A percentile compares a stretch with the other conserved stretches of the same genome.
These are phyloP conservation scores for Hymenoscyphus albidus DNA, from an alignment of 2,329 filamentous ascomycete species.

Conservation along the genomic window DNA sequence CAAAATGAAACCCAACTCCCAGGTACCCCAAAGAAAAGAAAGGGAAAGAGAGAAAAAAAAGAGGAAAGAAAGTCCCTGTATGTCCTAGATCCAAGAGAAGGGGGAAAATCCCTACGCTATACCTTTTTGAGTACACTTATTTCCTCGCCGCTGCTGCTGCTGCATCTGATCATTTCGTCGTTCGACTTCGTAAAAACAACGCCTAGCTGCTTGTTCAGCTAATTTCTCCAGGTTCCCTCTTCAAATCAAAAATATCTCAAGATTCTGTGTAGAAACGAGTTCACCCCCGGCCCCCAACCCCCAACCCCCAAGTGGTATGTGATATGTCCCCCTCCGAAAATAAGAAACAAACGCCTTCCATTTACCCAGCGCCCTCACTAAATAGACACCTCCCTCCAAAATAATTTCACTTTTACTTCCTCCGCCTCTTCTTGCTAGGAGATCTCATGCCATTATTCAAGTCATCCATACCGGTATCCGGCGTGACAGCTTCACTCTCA, in stretches of 20 bases:
- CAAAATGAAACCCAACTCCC: too few relatives aligned
- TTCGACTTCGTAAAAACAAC: conserved; percentile 3
- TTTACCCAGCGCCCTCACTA: background rate
- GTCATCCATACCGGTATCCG: conserved; percentile 21
- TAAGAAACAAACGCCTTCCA: background rate
- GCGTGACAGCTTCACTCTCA: conserved; percentile 24
- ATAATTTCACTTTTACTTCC: conserved; percentile 13
- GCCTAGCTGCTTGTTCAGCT: background rate
- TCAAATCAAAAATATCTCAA: background rate
- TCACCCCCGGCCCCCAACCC: background rate
- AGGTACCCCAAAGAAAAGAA: too few relatives aligned
- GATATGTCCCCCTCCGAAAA: background rate
- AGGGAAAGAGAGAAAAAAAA: too few relatives aligned
- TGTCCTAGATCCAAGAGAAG: too few relatives aligned
- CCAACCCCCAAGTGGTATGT: background rate
- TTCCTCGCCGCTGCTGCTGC: background rate
- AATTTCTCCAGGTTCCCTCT: background rate
- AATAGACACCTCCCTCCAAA: conserved; percentile 2
- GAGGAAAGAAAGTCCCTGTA: too few relatives aligned
- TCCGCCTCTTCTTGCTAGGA: conserved; percentile 28
- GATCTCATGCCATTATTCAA: conserved; percentile 16
- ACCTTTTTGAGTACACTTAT: too few relatives aligned
- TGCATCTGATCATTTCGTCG: background rate
- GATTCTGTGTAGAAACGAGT: background rate
- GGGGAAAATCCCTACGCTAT: too few relatives aligned